phyloP scores from a whole-genome alignment of 177 flowering plant species.

The Vitis hybrid region DNA sequence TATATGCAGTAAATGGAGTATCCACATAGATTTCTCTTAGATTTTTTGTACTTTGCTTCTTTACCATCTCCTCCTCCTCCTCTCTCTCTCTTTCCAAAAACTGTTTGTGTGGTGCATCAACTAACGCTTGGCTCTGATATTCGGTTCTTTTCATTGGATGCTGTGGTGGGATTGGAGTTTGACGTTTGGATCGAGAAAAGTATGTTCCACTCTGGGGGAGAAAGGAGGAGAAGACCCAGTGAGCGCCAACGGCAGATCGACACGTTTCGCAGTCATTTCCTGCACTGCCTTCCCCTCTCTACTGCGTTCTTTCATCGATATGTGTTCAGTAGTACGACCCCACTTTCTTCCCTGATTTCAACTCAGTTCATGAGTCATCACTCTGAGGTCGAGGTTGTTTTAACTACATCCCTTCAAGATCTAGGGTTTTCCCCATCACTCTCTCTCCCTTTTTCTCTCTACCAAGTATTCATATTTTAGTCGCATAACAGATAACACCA shows the following conservation, averaged over 20 bases:
- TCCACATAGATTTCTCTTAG: background rate
- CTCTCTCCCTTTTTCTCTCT: background rate
- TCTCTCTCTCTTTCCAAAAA: background rate
- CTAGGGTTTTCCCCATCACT: conserved; percentile 30
- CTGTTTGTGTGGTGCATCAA: background rate
- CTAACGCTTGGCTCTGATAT: background rate
- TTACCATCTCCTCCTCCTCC: background rate
- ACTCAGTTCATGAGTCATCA: background rate
- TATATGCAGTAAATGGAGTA: background rate
- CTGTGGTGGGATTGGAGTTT: no score
- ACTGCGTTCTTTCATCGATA: background rate
- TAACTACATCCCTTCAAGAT: conserved; percentile 31
- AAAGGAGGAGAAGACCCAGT: background rate
- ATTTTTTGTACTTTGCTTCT: background rate
- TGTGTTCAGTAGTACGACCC: background rate
- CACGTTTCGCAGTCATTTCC: conserved; percentile 20
- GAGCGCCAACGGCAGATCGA: conserved; percentile 26
- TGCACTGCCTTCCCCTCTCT: background rate
- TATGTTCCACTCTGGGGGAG: background rate
- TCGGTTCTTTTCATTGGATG: background rate
- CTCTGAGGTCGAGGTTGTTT: conserved; percentile 4
- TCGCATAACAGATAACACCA: no score
- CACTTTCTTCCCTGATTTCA: background rate
- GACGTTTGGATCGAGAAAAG: no score
- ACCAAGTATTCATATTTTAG: background rate